Base-by-base conservation (phyloP, 495 filamentous ascomycete species). In the Penicillium crystallinum region DNA sequence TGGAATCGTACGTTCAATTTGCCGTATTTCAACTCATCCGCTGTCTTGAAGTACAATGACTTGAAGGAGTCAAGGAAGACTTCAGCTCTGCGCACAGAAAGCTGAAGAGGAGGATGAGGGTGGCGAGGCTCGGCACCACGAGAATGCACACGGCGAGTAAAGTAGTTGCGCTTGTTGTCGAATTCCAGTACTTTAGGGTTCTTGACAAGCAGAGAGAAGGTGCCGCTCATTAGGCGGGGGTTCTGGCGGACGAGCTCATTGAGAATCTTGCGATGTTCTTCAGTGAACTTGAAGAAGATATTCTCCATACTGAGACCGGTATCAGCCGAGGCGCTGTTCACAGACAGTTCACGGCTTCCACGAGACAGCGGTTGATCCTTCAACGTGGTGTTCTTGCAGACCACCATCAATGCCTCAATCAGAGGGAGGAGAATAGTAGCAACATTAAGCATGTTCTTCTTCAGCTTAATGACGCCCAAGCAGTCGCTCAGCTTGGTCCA, bases 151-250 rank as follows among this genome's bases (percentile, higher is more conserved):
- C 88, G 88, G 38, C 95, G 88, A 67, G 81, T 97, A 76, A 99
- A 99, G 79, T 93, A 99, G 68, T 95, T 97, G 59, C 95, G 91
- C 79, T 99, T 99, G 74, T 97, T 99, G 68, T 99, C 93, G 62
- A 99, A 99, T 59, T 99, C 93, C 40, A 99, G 72, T 12, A 99
- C 93, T 79, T 97, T 97, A 39, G 93, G 95, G 62, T 99, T 99
- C 75, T 96, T 96, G 55, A 97, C 91, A 23, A 99, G 75, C 33
- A 97, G 76, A 7, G 91, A 91, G 70, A 99, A 96, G 12, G 91
- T 95, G 36, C 91, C 93, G 55, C 91, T 96, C 93, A 99, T 99
- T 55, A 99, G 81, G 60, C 95, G 91, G 27, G 93, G 93, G 55
- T 93, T 97, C 56, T 95, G 88, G 31, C 93, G 87, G 53, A 99